Percentiles rank a stretch among this genome's conserved stretches.
phyloP scores from a whole-genome alignment of 2,329 filamentous ascomycete species.

The Cercospora zeina region DNA sequence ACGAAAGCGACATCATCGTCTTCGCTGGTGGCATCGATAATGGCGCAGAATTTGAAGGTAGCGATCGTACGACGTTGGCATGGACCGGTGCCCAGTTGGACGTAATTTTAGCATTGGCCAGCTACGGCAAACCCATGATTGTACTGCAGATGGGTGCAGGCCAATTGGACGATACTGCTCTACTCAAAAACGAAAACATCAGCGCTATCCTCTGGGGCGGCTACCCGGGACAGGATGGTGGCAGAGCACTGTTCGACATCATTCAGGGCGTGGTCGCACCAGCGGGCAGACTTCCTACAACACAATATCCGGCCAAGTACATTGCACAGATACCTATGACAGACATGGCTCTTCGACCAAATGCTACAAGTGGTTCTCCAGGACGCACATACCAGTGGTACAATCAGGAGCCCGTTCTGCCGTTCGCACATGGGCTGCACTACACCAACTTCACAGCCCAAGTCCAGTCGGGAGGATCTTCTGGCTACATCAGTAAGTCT shows the following conservation, averaged over 20 bases:
- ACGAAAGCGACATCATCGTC: constrained; percentile 54
- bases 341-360: constrained; percentile 58
- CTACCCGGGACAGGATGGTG: constrained; percentile 62
- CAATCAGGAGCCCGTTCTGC: constrained; percentile 51
- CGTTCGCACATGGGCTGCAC: constrained; percentile 59
- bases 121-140: constrained; percentile 52
- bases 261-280: constrained; percentile 54
- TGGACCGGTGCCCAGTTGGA: constrained; percentile 57
- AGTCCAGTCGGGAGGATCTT: constrained; percentile 18
- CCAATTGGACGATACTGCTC: constrained; percentile 54
- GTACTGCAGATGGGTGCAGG: constrained; percentile 56
- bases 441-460: constrained; percentile 56
- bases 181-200: constrained; percentile 52
- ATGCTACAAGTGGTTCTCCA: constrained; percentile 44
- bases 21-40: constrained; percentile 59
- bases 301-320: constrained; percentile 57
- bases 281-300: constrained; percentile 57
- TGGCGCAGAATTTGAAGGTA: constrained; percentile 54
- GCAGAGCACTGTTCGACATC: constrained; percentile 56
- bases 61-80: constrained; percentile 53
- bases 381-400: constrained; percentile 64
- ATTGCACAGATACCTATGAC: constrained; percentile 54
- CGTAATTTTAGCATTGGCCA: constrained; percentile 52
- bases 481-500: constrained; percentile 22
- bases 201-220: constrained; percentile 59